Evolutionary conservation across 2,329 filamentous ascomycete genomes (phyloP).

Genomic region (Dothistroma pini): DNA sequence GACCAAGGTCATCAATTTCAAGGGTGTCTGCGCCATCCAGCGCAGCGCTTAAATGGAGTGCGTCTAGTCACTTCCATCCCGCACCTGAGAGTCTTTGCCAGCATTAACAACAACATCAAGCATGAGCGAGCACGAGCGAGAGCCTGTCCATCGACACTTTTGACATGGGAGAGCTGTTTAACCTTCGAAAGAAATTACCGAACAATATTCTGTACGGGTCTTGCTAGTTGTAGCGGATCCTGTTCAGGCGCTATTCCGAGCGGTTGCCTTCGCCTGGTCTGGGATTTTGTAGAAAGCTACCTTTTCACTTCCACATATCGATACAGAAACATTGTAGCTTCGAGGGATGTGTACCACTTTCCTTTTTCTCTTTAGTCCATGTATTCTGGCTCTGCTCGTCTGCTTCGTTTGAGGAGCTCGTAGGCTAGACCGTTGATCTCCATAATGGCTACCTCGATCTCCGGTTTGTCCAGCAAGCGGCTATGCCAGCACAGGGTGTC

Average conservation of each 20-base stretch:
- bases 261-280: background rate
- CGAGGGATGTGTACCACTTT: background rate
- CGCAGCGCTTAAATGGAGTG: background rate
- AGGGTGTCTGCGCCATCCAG: background rate
- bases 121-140: background rate
- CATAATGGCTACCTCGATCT: constrained; percentile 29
- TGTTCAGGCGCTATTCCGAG: background rate
- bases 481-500: constrained; percentile 27
- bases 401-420: constrained; percentile 27
- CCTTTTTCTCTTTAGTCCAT: constrained; percentile 8
- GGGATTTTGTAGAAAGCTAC: background rate
- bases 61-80: background rate
- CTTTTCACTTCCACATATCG: background rate
- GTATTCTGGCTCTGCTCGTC: constrained; percentile 22
- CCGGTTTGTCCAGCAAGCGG: constrained; percentile 25
- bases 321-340: background rate
- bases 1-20: background rate
- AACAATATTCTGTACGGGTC: background rate
- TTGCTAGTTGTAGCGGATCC: background rate
- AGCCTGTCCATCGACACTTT: background rate
- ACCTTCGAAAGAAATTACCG: background rate
- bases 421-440: constrained; percentile 31
- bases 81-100: background rate
- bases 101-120: background rate
- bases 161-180: background rate